Percentiles rank a stretch among this genome's conserved stretches.
Conservation (phyloP, 2,329 filamentous ascomycete species). For the Penicillium expansum region DNA sequence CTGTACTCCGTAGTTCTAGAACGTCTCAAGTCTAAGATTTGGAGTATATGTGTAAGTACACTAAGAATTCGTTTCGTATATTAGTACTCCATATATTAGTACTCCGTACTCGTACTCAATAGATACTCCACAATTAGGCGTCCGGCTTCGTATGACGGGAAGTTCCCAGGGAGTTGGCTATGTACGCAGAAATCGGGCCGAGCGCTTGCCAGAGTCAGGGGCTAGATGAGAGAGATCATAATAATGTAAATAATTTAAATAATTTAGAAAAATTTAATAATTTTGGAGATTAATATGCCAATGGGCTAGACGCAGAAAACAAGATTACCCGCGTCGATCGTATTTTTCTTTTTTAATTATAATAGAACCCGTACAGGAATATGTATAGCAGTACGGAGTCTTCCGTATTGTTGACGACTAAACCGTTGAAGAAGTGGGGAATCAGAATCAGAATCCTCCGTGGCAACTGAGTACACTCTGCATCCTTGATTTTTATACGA, state of each 20-base stretch:
- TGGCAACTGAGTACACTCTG: constrained; percentile 14
- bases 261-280: too few species aligned
- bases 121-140: not conserved
- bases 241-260: not conserved
- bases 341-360: too few species aligned
- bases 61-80: not conserved
- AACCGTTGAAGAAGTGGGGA: not conserved
- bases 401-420: too few species aligned
- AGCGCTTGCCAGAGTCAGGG: not conserved
- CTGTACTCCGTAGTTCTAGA: not conserved
- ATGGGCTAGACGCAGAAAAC: constrained; percentile 5
- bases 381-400: too few species aligned
- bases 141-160: not conserved
- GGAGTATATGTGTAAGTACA: not conserved
- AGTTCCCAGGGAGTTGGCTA: not conserved
- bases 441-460: not conserved
- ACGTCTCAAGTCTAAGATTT: not conserved
- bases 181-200: not conserved
- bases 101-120: not conserved
- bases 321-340: constrained; percentile 6
- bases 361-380: too few species aligned
- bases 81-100: not conserved
- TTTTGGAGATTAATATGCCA: not conserved
- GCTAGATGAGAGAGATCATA: not conserved
- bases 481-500: constrained; percentile 4